These are phyloP conservation scores for Immersiporthe knoxdaviesiana DNA, from an alignment of 2,329 filamentous ascomycete species.

Conservation along the genomic window DNA sequence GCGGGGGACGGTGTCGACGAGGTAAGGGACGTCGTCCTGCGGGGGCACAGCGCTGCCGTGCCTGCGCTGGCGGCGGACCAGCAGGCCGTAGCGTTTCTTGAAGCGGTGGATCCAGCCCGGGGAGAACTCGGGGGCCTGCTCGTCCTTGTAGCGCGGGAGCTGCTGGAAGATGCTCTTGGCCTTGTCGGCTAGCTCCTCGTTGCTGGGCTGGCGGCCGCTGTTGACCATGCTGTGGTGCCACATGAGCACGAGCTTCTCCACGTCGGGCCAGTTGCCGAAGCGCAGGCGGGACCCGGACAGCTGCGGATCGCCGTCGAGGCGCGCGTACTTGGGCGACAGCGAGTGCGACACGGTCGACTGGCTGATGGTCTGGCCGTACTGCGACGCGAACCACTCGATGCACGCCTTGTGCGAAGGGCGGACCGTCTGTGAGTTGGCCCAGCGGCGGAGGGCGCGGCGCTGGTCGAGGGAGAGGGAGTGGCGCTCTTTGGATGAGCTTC, in stretches of 20 bases:
- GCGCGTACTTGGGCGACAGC: slow-evolving; percentile 63
- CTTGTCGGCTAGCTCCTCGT: slow-evolving; percentile 66
- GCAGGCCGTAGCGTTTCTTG: slow-evolving; percentile 64
- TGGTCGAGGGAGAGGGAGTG: slow-evolving; percentile 66
- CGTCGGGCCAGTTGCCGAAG: slow-evolving; percentile 67
- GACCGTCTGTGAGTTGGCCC: slow-evolving; percentile 60
- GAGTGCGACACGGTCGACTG: slow-evolving; percentile 67
- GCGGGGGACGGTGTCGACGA: slow-evolving; percentile 62
- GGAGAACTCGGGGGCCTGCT: slow-evolving; percentile 63
- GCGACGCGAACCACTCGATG: slow-evolving; percentile 64
- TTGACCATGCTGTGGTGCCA: slow-evolving; percentile 58
- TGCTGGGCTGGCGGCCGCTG: slow-evolving; percentile 61
- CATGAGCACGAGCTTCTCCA: slow-evolving; percentile 60
- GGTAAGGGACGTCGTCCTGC: slow-evolving; percentile 61
- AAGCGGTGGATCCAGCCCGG: slow-evolving; percentile 68
- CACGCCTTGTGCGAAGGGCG: slow-evolving; percentile 64
- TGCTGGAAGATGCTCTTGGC: slow-evolving; percentile 62
- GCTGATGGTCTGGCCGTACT: slow-evolving; percentile 64
- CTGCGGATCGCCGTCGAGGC: slow-evolving; percentile 63
- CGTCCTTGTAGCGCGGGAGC: slow-evolving; percentile 63
- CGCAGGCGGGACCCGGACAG: slow-evolving; percentile 65
- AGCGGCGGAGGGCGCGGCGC: slow-evolving; percentile 61
- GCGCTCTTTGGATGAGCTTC: slow-evolving; percentile 49
- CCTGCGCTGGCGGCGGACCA: slow-evolving; percentile 60
- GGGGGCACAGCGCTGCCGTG: slow-evolving; percentile 53